These are phyloP conservation scores for Taiozyma onychis DNA, from an alignment of 1,139 yeast species.

Conservation along the genomic window DNA sequence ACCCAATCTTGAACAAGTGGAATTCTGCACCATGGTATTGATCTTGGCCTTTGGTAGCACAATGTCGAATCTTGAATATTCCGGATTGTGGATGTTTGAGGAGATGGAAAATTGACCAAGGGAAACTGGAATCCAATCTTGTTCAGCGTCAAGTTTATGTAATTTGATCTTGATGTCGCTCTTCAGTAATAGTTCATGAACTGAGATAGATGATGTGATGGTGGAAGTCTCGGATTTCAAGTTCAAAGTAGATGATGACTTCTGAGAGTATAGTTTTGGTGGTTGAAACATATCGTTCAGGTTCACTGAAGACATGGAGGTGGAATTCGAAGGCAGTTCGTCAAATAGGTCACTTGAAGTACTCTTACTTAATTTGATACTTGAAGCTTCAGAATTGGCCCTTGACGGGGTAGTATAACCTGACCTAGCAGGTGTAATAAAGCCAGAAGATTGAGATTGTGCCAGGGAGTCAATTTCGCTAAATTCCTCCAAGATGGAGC, in stretches of 20 bases:
- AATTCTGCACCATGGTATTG: conserved; percentile 14
- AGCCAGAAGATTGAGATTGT: not conserved
- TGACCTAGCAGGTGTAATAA: not conserved
- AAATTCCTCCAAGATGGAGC: conserved; percentile 11
- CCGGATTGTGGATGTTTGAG: conserved; percentile 18
- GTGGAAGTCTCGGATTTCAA: conserved; percentile 1
- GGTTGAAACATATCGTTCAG: conserved; percentile 3
- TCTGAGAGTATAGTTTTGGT: conserved; percentile 4
- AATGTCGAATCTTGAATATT: conserved; percentile 16
- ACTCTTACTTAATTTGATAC: not conserved
- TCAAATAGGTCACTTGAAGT: conserved; percentile 5
- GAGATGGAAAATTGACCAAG: conserved; percentile 19
- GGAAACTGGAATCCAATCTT: conserved; percentile 24
- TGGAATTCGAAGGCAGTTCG: conserved; percentile 17
- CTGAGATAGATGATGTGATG: not conserved
- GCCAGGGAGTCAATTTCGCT: not conserved
- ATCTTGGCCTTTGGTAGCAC: conserved; percentile 1
- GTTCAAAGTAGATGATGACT: conserved; percentile 5
- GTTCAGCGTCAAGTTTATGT: conserved; percentile 20
- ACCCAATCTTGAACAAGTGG: conserved; percentile 19
- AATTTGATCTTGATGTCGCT: conserved; percentile 18
- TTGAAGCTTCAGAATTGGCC: conserved; percentile 2
- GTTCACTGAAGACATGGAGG: conserved; percentile 15
- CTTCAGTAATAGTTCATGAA: conserved; percentile 17
- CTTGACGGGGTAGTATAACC: conserved; percentile 1